Evolutionary conservation across 331 rosid species (phyloP).

Genomic region (Stylosanthes scabra): DNA sequence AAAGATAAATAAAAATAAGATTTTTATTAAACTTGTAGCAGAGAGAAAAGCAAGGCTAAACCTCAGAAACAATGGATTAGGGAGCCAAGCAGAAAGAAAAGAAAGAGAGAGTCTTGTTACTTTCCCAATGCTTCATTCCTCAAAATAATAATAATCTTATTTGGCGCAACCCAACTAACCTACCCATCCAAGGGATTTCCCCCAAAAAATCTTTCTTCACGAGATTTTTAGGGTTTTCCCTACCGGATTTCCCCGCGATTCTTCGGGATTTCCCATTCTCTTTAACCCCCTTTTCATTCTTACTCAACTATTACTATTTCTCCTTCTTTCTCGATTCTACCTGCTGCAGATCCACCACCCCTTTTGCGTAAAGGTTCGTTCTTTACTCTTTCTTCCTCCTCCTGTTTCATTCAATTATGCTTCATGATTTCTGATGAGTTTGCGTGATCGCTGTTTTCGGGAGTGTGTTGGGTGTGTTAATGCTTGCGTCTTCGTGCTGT

Average conservation of each 20-base stretch:
- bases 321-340: background rate
- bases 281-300: background rate
- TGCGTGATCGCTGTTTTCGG: constrained; percentile 12
- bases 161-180: background rate
- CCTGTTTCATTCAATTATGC: background rate
- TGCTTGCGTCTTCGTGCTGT: background rate
- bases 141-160: constrained; percentile 25
- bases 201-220: constrained; percentile 42
- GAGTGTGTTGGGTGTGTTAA: background rate
- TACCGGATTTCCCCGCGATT: constrained; percentile 11
- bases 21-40: background rate
- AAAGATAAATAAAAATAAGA: too few species aligned
- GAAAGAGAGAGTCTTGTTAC: background rate
- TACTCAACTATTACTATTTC: background rate
- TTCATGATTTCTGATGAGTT: constrained; percentile 13
- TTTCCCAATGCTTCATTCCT: constrained; percentile 18
- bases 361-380: background rate
- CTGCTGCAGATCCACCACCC: background rate
- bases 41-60: background rate
- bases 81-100: background rate
- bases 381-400: constrained; percentile 14
- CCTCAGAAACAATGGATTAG: background rate
- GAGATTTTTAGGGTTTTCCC: constrained; percentile 65
- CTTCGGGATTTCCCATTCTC: background rate
- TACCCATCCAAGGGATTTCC: constrained; percentile 6